Percentiles rank a stretch among this genome's conserved stretches.
Conservation (phyloP, 129 eudicot species). For the Sambucus nigra region DNA sequence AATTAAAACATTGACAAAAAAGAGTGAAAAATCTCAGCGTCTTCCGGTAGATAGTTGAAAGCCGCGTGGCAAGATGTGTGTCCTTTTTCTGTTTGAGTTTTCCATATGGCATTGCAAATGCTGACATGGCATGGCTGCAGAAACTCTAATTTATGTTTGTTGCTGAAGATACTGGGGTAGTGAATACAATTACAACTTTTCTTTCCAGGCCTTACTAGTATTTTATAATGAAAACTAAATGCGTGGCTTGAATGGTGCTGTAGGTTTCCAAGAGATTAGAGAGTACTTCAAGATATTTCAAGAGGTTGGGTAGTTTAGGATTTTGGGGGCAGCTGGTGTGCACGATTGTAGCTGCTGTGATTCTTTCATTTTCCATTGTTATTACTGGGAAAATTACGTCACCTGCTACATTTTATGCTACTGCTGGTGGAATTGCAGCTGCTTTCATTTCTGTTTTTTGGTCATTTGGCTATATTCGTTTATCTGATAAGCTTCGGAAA, state of each 20-base stretch:
- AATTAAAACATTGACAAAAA: too few species aligned
- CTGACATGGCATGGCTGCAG: too few species aligned
- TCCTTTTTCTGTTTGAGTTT: too few species aligned
- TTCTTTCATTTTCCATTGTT: slow-evolving; percentile 71
- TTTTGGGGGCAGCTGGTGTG: slow-evolving; percentile 89
- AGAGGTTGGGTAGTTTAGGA: slow-evolving; percentile 85
- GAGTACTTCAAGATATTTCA: slow-evolving; percentile 76
- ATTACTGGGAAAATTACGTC: slow-evolving; percentile 77
- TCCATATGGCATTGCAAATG: too few species aligned
- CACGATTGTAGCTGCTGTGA: slow-evolving; percentile 72
- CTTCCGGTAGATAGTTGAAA: too few species aligned
- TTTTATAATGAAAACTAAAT: not conserved
- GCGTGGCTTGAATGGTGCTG: slow-evolving; percentile 5
- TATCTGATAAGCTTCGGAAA: slow-evolving; percentile 74
- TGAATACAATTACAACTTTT: not conserved
- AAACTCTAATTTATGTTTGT: not conserved
- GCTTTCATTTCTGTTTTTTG: slow-evolving; percentile 84
- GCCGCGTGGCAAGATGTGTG: too few species aligned
- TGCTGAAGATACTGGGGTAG: not conserved
- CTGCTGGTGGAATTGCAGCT: slow-evolving; percentile 82
- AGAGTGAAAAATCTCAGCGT: too few species aligned
- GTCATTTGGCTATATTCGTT: slow-evolving; percentile 89
- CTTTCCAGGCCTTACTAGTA: not conserved
- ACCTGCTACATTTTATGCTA: slow-evolving; percentile 82
- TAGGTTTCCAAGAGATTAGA: slow-evolving; percentile 83